Evolutionary conservation across 2,329 filamentous ascomycete species (phyloP), one percentile per base, ranked within the genome.

Genomic region (Onygena corvina): DNA sequence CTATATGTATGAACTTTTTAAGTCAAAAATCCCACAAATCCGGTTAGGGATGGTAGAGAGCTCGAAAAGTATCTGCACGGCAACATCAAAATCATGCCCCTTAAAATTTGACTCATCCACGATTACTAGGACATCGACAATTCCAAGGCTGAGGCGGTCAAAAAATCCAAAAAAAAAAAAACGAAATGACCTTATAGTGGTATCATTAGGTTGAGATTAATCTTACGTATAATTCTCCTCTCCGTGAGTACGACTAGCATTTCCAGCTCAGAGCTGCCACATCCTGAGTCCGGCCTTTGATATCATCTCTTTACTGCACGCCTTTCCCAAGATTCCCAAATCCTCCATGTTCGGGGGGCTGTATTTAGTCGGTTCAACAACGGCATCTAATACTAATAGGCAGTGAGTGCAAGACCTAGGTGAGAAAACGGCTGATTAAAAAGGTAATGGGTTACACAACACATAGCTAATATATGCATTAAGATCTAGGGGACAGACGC

Each of bases 21-120:
- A 71, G 54, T 48, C 70, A 53, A 71, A 71, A 51, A 74, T 73
- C 1, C 68, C 72, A 3, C 71, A 71, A 0, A 73, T 70, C 58
- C 73, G 71, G 3, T n/a, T 9, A 8, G 34, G 29, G 20, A 9
- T 23, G 18, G 35, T 40, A n/a, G 9, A 18, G 30, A 7, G 57
- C 8, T 60, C 53, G 48, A 61, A 62, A 53, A 61, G 61, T 4
- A 59, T 58, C 7, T 63, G 63, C 47, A 70, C 53, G 2, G 64
- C 62, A 48, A 64, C 60, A 48, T 64, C 66, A 60, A 65, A 67
- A 18, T 64, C 56, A 20, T 59, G 56, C 3, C 58, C 59, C 2
- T 42, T 23, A 21, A 59, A 51, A 6, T 57, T 42, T 20, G 59
- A 49, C 21, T 59, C 57, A 12, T 51, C 14, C 20, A 54, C 51